Evolutionary conservation across 2,329 filamentous ascomycete genomes (phyloP).

Genomic region (Pseudogymnoascus sp.): DNA sequence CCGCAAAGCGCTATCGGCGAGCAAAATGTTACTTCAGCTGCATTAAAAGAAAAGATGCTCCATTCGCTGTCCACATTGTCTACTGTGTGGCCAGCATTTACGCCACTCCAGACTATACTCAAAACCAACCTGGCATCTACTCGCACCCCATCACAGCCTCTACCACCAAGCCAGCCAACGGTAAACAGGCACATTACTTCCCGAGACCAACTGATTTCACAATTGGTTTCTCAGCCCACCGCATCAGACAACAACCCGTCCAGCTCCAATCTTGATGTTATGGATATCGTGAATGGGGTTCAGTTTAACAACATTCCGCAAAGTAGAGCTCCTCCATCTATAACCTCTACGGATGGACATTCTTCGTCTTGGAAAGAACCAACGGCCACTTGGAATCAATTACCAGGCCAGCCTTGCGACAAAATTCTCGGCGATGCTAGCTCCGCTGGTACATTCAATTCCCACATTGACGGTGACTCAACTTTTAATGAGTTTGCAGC

Average conservation of each 20-base stretch:
- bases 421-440: conserved; percentile 17
- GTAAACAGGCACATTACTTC: not conserved
- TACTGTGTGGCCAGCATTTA: conserved; percentile 25
- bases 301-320: not conserved
- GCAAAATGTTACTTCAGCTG: conserved; percentile 23
- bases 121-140: conserved; percentile 15
- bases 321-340: not conserved
- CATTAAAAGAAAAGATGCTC: conserved; percentile 26
- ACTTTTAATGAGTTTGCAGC: conserved; percentile 52
- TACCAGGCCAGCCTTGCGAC: conserved; percentile 10
- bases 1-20: conserved; percentile 25
- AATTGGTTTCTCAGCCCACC: not conserved
- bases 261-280: not conserved
- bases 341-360: not conserved
- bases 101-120: conserved; percentile 16
- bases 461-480: conserved; percentile 34
- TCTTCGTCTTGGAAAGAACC: not conserved
- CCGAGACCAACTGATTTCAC: not conserved
- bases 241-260: not conserved
- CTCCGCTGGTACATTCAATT: conserved; percentile 16
- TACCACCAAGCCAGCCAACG: not conserved
- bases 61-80: conserved; percentile 24
- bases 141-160: not conserved
- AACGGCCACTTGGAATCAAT: not conserved
- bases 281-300: not conserved